Base-by-base conservation (phyloP, 805 yeast genomes). In the Sugiyamaella valdiviana region DNA sequence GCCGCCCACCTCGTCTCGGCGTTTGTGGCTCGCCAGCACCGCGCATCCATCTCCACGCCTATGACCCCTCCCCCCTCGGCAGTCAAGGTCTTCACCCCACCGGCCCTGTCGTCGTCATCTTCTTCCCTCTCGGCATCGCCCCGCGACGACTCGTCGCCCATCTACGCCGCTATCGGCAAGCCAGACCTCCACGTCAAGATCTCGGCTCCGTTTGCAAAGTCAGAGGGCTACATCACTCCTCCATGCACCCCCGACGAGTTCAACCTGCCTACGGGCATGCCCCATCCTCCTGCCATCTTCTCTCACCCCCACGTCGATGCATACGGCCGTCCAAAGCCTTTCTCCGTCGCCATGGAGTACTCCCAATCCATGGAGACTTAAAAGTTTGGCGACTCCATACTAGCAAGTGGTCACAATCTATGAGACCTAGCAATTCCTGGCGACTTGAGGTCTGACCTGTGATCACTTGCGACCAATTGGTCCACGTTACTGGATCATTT, bases 11-110 rank as follows among this genome's bases (percentile, higher is more conserved):
- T 61, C 29, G 69, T 69, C 16, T 52, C 54, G 35, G 52, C 54
- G 35, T 67, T 60, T 53, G 52, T 65, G n/a, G 44, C 56, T 12
- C 61, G 64, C 37, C 62, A 63, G 38, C 47, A 51, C 26, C 42
- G 36, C 9, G 41, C 51, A 22, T 21, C 44, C 6, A 15, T 51
- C n/a, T 7, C n/a, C 35, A 26, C 48, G 32, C 57, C 57, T 36
- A 48, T 55, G 41, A 49, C 59, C 14, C 59, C 55, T 19, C 54
- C 54, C 12, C 58, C 57, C 9, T 44, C 60, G 15, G 44, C 51
- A 12, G 43, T 55, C 36, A 50, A 56, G 42, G 62, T 62, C 21
- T 50, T 62, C 39, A 65, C 70, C 6, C 69, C 70, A 15, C 68
- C 69, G 10, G 61, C 69, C 9, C 56, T 66, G 10, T 61, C 66